Base-by-base conservation (phyloP, 768 basidiomycete species). In the Chiua virens region DNA sequence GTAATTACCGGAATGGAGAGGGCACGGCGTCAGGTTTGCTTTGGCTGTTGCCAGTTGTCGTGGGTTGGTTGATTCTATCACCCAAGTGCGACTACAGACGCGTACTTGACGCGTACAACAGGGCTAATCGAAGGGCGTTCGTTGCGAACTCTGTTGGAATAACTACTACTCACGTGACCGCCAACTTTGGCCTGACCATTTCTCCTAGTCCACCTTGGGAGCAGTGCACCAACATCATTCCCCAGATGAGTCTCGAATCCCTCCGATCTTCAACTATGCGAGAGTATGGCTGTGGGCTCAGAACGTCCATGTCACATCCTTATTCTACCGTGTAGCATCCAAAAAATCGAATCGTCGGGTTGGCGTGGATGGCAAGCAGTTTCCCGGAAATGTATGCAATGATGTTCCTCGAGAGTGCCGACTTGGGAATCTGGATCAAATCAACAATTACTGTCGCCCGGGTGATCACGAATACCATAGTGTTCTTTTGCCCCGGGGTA, bases 21-120 rank as follows among this genome's bases (percentile, higher is more conserved):
- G 71, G 68, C 18, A 70, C 73, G 8, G 75, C 71, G 5, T 70
- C 71, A 2, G 58, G 72, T 15, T 79, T 74, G 75, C 54, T 77
- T 9, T 79, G 75, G 74, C 63, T 78, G 22, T 36, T 78, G 8
- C 68, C 76, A 0, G 54, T 77, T 8, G 69, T 75, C 13, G 55
- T 71, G 5, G 71, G 74, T 4, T 77, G 75, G 71, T 55, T 77
- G 8, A 64, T 73, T 45, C 53, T 76, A 9, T 72, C 74, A 0
- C 74, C 75, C 0, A 71, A 75, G 50, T 73, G 72, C 44, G 71
- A 75, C 53, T 62, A 64, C 4, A 27, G 35, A 3, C 67, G 72
- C 10, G 60, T 77, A 13, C 49, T 52, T 1, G 44, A 51, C 4
- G 57, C 54, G 17, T 62, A 60, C 34, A 1, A 51, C 36, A 52